Evolutionary conservation across 2,329 filamentous ascomycete genomes (phyloP), one percentile per base, ranked within the genome.

Genomic region (Botrytis byssoidea): DNA sequence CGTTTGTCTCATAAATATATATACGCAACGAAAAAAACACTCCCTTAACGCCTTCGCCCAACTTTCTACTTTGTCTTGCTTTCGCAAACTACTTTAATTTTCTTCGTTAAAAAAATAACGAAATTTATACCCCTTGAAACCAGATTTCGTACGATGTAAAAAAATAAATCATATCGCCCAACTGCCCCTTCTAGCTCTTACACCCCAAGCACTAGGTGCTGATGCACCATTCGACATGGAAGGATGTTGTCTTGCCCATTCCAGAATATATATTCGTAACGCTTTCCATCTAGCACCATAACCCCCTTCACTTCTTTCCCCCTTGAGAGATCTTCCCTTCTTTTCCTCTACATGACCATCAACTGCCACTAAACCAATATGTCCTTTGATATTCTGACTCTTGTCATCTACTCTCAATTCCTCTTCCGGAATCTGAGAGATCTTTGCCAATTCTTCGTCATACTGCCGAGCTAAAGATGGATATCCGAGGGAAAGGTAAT

Each of bases 401-500:
- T 89, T 84, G 80, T 98, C 95, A 79, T 95, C 91, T 68, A 87
- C 86, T 76, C 91, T 85, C 64, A 98, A 86, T 72, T 95, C 91
- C 4, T 87, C 85, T 12, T 95, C 80, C 0, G 88, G 81, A 10
- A 97, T 90, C 16, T 88, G 86, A 46, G 91, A 92, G 73, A 98
- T 97, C 81, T 92, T 93, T 77, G 91, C 89, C 32, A 98, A 86
- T 84, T 98, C 95, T 18, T 91, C 88, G 80, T 98, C 95, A 80
- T 93, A 98, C 55, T 89, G 88, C 35, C 92, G 89, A 18, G 95
- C 95, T 79, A 94, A 90, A 48, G 93, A 91, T 4, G 95, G 95
- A 82, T 98, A 98, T 8, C 95, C 95, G 8, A 98, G 87, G 0
- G 94, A 97, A 25, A 98, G 87, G 82, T 98, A 98, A 82, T 98